Conservation (phyloP, 768 basidiomycete genomes). For the Dentipellis sp. region DNA sequence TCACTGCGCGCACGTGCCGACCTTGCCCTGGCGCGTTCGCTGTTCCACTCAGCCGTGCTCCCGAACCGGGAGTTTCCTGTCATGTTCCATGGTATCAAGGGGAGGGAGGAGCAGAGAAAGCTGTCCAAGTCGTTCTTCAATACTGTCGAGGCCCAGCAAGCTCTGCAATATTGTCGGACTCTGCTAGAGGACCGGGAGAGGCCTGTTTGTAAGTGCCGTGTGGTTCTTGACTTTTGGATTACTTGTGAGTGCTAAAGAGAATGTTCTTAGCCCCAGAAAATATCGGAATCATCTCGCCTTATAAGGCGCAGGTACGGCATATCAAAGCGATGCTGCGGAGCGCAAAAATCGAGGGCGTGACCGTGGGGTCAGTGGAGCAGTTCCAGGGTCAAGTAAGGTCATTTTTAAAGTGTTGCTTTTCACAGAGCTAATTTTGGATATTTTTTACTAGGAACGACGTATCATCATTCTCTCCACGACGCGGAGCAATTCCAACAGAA, state of each 20-base stretch:
- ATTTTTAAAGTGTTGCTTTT: not conserved
- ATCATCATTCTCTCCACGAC: conserved; percentile 31
- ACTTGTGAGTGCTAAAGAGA: not conserved
- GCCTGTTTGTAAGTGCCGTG: conserved; percentile 20
- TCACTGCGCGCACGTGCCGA: conserved; percentile 25
- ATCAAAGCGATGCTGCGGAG: conserved; percentile 20
- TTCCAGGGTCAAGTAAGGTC: conserved; percentile 31
- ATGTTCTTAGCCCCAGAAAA: conserved; percentile 2
- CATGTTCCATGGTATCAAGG: conserved; percentile 26
- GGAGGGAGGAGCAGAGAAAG: conserved; percentile 25
- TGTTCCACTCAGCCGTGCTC: conserved; percentile 21
- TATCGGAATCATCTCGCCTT: conserved; percentile 32
- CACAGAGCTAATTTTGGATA: not conserved
- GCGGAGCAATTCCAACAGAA: conserved; percentile 21
- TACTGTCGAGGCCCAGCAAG: conserved; percentile 25
- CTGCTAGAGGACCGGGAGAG: conserved; percentile 19
- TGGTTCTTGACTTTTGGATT: not conserved
- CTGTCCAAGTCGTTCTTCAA: conserved; percentile 34
- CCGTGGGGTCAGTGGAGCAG: conserved; percentile 30
- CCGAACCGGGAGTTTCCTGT: conserved; percentile 19
- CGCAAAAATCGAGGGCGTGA: conserved; percentile 13
- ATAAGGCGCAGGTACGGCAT: conserved; percentile 27
- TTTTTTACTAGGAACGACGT: conserved; percentile 23
- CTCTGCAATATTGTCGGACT: conserved; percentile 22
- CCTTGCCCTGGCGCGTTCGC: conserved; percentile 15